Percentiles rank a stretch among this genome's conserved stretches.
Conservation (phyloP, 768 basidiomycete genomes). For the Auriscalpium vulgare region DNA sequence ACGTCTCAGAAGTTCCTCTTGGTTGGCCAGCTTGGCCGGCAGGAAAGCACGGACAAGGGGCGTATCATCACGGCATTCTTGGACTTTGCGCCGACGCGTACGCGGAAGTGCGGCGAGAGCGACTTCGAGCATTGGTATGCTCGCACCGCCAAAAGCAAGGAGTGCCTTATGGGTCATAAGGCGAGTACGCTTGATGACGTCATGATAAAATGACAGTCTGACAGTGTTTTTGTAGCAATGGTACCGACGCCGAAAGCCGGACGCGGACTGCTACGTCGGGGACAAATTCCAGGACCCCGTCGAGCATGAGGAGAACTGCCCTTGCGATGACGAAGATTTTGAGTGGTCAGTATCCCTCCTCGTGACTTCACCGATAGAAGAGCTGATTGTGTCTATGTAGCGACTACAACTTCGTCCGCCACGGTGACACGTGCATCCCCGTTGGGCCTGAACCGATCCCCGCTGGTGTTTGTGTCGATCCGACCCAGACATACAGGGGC, state of each 20-base stretch:
- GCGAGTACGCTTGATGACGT: conserved; percentile 29
- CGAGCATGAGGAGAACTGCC: conserved; percentile 73
- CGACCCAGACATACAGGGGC: conserved; percentile 63
- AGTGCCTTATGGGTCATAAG: conserved; percentile 94
- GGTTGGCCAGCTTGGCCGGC: conserved; percentile 64
- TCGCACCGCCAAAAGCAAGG: conserved; percentile 45
- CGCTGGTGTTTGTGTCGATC: conserved; percentile 53
- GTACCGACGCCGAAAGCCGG: conserved; percentile 77
- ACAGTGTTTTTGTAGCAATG: conserved; percentile 62
- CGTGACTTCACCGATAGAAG: not conserved
- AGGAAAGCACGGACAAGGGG: conserved; percentile 45
- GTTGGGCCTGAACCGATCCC: conserved; percentile 87
- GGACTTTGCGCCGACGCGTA: conserved; percentile 68
- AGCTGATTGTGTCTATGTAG: conserved; percentile 30
- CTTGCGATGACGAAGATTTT: conserved; percentile 81
- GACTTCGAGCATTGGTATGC: conserved; percentile 93
- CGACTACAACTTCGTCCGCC: conserved; percentile 83
- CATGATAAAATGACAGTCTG: not conserved
- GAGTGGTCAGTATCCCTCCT: conserved; percentile 63
- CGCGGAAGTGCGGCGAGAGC: conserved; percentile 53
- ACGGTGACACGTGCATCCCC: conserved; percentile 69
- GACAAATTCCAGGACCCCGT: conserved; percentile 86
- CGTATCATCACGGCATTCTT: conserved; percentile 69
- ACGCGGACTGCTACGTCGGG: conserved; percentile 84
- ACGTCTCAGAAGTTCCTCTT: conserved; percentile 95